Evolutionary conservation across 345 rosid species (phyloP).

Genomic region (Alliaria petiolata): DNA sequence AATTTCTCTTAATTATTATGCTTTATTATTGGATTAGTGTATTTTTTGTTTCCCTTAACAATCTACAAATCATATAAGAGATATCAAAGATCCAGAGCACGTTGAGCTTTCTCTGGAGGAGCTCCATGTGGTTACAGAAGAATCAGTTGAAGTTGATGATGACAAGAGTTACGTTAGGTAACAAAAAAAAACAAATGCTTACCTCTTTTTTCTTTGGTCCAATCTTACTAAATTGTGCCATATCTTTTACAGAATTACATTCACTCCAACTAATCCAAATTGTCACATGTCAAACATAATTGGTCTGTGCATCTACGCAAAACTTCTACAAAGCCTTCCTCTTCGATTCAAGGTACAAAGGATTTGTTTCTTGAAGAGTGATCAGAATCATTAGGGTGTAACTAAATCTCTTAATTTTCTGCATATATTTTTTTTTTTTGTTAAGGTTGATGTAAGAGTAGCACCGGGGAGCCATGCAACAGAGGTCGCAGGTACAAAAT

Average conservation of each 20-base stretch:
- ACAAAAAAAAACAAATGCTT: background rate
- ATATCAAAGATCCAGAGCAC: constrained; percentile 92
- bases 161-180: constrained; percentile 57
- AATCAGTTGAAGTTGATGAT: constrained; percentile 75
- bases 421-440: background rate
- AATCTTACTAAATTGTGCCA: background rate
- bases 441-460: constrained; percentile 73
- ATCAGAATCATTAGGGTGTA: background rate
- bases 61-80: constrained; percentile 68
- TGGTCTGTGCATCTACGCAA: constrained; percentile 80
- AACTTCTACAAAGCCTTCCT: constrained; percentile 80
- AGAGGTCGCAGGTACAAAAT: constrained; percentile 67
- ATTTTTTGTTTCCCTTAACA: constrained; percentile 30
- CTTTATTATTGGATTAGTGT: background rate
- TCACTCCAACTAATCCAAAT: constrained; percentile 83
- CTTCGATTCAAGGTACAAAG: constrained; percentile 68
- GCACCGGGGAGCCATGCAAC: constrained; percentile 88
- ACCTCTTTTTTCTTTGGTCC: background rate
- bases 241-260: constrained; percentile 51
- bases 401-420: background rate
- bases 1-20: background rate
- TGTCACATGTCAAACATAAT: constrained; percentile 79
- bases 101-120: constrained; percentile 66
- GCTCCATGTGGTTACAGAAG: constrained; percentile 73
- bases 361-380: background rate